A percentile compares a stretch with the other conserved stretches of the same genome.
Conservation (phyloP, 345 rosid genomes). For the Carallia brachiata region DNA sequence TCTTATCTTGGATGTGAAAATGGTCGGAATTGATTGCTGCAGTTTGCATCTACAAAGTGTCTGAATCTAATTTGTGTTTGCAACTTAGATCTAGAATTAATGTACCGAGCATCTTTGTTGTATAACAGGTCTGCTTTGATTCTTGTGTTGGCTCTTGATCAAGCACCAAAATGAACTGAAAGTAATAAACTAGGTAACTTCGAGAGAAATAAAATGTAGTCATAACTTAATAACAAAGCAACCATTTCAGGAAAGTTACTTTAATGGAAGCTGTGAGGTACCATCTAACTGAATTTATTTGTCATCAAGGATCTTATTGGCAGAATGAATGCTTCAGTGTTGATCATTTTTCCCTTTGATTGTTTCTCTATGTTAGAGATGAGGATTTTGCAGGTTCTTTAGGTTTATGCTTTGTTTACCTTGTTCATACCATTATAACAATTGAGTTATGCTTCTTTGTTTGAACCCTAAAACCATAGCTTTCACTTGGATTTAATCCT, state of each 20-base stretch:
- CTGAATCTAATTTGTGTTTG: neutral
- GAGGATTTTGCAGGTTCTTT: constrained; percentile 1
- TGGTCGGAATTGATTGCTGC: neutral
- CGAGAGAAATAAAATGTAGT: neutral
- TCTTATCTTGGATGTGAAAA: neutral
- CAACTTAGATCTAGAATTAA: neutral
- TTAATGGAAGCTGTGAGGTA: neutral
- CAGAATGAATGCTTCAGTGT: neutral
- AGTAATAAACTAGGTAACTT: neutral
- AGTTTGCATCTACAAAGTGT: neutral
- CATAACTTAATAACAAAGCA: neutral
- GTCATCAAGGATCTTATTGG: too few species aligned
- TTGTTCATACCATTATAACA: neutral
- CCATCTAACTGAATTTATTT: neutral
- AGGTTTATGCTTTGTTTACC: neutral
- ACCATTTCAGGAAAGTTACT: neutral
- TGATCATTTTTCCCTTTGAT: neutral
- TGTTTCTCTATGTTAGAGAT: neutral
- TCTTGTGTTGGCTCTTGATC: neutral
- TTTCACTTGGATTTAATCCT: neutral
- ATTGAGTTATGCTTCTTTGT: neutral
- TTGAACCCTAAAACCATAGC: neutral
- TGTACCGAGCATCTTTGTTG: too few species aligned
- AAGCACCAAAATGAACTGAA: neutral
- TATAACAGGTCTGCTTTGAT: neutral